Percentiles rank a stretch among this genome's conserved stretches.
These are phyloP conservation scores for Mycena haematopus DNA, from an alignment of 768 basidiomycete species.

Conservation along the genomic window DNA sequence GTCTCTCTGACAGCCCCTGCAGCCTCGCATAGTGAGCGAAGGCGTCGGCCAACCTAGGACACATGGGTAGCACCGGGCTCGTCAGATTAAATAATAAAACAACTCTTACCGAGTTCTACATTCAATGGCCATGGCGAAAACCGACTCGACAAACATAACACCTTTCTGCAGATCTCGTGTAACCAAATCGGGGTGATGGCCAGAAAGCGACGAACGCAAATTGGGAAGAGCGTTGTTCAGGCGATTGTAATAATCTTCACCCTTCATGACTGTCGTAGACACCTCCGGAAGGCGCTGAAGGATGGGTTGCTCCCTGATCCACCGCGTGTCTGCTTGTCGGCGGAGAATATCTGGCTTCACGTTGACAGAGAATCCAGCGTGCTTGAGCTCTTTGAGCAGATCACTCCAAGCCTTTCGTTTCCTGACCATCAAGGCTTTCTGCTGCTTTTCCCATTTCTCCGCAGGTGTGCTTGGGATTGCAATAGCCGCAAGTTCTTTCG, in stretches of 20 bases:
- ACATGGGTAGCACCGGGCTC: conserved; percentile 8
- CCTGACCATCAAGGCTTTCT: conserved; percentile 75
- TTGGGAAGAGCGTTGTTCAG: conserved; percentile 69
- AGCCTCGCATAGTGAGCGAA: conserved; percentile 36
- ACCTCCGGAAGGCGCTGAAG: conserved; percentile 35
- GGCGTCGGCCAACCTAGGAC: conserved; percentile 39
- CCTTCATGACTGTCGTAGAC: conserved; percentile 42
- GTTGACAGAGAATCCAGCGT: conserved; percentile 73
- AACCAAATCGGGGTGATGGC: conserved; percentile 82
- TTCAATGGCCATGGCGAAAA: conserved; percentile 70
- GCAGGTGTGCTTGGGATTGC: conserved; percentile 48
- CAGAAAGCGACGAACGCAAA: conserved; percentile 63
- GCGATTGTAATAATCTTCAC: conserved; percentile 69
- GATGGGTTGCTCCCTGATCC: conserved; percentile 71
- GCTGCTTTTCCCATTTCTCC: conserved; percentile 65
- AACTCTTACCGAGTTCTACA: conserved; percentile 66
- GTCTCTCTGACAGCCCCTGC: conserved; percentile 35
- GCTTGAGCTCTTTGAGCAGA: conserved; percentile 86
- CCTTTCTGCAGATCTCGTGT: conserved; percentile 90
- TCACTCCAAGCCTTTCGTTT: conserved; percentile 94
- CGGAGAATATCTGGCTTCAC: conserved; percentile 73
- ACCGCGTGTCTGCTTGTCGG: conserved; percentile 58
- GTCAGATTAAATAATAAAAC: conserved; percentile 4
- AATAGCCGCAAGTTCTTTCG: conserved; percentile 59
- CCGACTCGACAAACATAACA: conserved; percentile 78